Evolutionary conservation across 257 asterid genomes (phyloP), one percentile per base, ranked within the genome.

Genomic region (Ehretia macrophylla): DNA sequence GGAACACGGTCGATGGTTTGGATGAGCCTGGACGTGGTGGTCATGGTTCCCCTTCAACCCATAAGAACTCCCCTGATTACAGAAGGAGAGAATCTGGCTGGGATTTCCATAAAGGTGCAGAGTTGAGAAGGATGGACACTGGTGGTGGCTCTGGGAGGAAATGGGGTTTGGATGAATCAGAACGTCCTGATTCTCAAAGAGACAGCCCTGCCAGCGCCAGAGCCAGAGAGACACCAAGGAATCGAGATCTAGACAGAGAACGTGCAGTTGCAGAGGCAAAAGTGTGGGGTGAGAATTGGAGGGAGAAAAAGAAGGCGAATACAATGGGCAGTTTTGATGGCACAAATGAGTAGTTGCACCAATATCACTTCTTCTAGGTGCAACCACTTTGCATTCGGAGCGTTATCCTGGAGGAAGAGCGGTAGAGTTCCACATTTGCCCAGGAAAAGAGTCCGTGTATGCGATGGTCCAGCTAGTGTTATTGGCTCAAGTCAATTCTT

Each of bases 241-340:
- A 82, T 54, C 73, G 93, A 11, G 95, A 79, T 64, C 48, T 85
- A 32, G 95, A 88, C 39, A 76, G 97, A 56, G 97, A 88, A 59
- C 87, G 95, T 0, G 95, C 91, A 1, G 97, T 92, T 66, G 97
- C 99, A 4, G 78, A 81, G 75, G 99, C 99, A 0, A 92, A 84
- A 73, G 95, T 92, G 32, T 92, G 97, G 99, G 97, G 97, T 0
- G 96, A 83, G 74, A 86, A 81, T 59, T 80, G 87, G 95, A 81
- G 95, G 67, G 97, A 79, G 51, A 77, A 72, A 45, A 83, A 79
- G 77, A 72, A 65, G 47, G 70, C 62, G 5, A 73, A 68, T 51
- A 76, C 66, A 18, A 62, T 37, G 55, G 84, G 85, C 27, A 82
- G 89, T 70, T 85, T 83, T 51, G 95, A 90, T 63, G 74, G 81